These are phyloP conservation scores for Linnemannia zychae DNA, from an alignment of 192 early-diverging fungal genomes.

Conservation along the genomic window DNA sequence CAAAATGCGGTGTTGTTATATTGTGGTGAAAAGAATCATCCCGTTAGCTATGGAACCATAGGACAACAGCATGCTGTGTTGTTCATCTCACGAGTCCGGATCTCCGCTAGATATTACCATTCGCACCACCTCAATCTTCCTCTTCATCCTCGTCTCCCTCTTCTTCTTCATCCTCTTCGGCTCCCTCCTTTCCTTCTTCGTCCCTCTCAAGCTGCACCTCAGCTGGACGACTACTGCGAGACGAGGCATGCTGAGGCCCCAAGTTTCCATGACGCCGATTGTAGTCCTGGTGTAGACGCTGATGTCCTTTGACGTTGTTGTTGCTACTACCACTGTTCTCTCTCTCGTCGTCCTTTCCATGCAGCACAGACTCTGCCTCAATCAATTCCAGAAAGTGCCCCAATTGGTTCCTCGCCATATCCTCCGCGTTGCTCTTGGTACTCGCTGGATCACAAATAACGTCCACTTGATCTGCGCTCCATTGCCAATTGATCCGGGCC, in stretches of 20 bases:
- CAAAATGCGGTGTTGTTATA: not conserved
- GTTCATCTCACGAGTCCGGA: not conserved
- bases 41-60: not conserved
- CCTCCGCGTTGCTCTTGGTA: not conserved
- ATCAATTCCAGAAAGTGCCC: constrained; percentile 29
- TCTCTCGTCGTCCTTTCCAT: not conserved
- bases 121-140: not conserved
- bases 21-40: not conserved
- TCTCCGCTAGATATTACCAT: not conserved
- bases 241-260: not conserved
- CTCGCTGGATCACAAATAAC: constrained; percentile 4
- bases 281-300: not conserved
- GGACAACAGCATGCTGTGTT: not conserved
- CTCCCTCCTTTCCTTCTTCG: not conserved
- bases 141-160: constrained; percentile 3
- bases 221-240: not conserved
- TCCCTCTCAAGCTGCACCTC: not conserved
- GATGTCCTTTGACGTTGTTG: not conserved
- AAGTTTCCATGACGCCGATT: not conserved
- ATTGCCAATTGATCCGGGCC: constrained; percentile 32
- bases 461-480: not conserved
- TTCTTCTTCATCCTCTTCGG: constrained; percentile 6
- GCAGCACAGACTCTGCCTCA: constrained; percentile 33
- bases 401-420: constrained; percentile 17
- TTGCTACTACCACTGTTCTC: not conserved